Conservation (phyloP, 306 rosid genomes). For the Lupinus albus region DNA sequence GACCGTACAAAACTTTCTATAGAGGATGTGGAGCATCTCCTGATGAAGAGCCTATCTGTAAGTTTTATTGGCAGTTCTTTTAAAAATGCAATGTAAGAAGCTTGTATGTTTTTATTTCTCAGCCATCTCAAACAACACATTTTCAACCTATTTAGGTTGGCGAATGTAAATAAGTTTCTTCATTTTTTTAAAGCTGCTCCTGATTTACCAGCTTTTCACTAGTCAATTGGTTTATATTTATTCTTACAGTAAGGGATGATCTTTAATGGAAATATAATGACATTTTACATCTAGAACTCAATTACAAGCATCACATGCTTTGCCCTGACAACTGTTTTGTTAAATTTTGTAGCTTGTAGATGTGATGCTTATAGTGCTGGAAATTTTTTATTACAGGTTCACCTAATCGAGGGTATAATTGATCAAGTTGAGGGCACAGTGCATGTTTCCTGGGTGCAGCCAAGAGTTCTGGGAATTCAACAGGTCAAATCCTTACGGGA, state of each 20-base stretch:
- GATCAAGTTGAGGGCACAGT: conserved; percentile 96
- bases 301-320: too few species aligned
- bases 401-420: conserved; percentile 93
- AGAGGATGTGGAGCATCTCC: conserved; percentile 97
- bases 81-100: neutral
- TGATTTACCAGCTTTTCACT: neutral
- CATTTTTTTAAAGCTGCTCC: neutral
- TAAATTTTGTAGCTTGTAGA: neutral
- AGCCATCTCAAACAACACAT: conserved; percentile 2
- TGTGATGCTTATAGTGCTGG: conserved; percentile 16
- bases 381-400: conserved; percentile 64
- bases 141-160: conserved; percentile 1
- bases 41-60: conserved; percentile 97
- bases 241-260: neutral
- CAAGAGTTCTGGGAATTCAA: conserved; percentile 88
- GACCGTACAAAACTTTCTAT: conserved; percentile 94
- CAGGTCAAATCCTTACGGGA: conserved; percentile 89
- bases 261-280: neutral
- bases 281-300: too few species aligned
- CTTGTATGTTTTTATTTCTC: conserved; percentile 12
- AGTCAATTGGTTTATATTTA: neutral
- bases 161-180: neutral
- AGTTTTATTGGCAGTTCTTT: conserved; percentile 45
- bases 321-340: neutral
- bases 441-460: conserved; percentile 99